phyloP scores from a whole-genome alignment of 2,329 filamentous ascomycete species.

The Piedraia hortae region DNA sequence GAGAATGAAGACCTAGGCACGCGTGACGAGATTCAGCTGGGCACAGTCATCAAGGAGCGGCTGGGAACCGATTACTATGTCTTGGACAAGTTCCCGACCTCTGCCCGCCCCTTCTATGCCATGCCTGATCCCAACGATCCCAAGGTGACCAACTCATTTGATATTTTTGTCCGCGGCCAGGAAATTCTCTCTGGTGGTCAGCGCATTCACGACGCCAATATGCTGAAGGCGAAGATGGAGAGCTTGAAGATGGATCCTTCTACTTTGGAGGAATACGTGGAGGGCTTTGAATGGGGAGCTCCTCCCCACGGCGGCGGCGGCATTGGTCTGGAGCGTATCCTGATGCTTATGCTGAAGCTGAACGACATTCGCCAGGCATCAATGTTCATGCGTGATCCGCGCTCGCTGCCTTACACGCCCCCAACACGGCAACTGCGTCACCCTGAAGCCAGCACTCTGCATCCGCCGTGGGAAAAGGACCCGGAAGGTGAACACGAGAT shows the following conservation, averaged over 20 bases:
- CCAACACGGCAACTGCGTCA: slow-evolving; percentile 42
- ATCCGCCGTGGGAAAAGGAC: slow-evolving; percentile 33
- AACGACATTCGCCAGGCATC: slow-evolving; percentile 77
- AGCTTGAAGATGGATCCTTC: slow-evolving; percentile 46
- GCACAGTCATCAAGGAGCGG: slow-evolving; percentile 61
- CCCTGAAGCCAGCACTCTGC: slow-evolving; percentile 60
- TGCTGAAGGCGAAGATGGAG: slow-evolving; percentile 53
- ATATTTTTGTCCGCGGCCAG: slow-evolving; percentile 80
- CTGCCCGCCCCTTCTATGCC: slow-evolving; percentile 71
- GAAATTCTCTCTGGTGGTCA: slow-evolving; percentile 83
- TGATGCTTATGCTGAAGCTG: slow-evolving; percentile 63
- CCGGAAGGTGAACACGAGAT: slow-evolving; percentile 24
- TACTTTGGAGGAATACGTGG: slow-evolving; percentile 75
- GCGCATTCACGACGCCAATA: slow-evolving; percentile 56
- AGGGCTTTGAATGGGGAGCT: slow-evolving; percentile 65
- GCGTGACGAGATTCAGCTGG: slow-evolving; percentile 62
- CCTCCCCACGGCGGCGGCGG: slow-evolving; percentile 77
- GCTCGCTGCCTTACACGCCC: slow-evolving; percentile 48
- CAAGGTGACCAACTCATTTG: slow-evolving; percentile 66
- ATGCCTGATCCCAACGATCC: slow-evolving; percentile 53
- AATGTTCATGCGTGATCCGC: slow-evolving; percentile 67
- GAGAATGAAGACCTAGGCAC: slow-evolving; percentile 60
- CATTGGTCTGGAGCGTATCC: slow-evolving; percentile 65
- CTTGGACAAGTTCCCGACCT: slow-evolving; percentile 70
- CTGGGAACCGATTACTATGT: slow-evolving; percentile 80